Percentiles rank a stretch among this genome's conserved stretches.
These are phyloP conservation scores for Grosmannia clavigera DNA, from an alignment of 2,329 filamentous ascomycete species.

Conservation along the genomic window DNA sequence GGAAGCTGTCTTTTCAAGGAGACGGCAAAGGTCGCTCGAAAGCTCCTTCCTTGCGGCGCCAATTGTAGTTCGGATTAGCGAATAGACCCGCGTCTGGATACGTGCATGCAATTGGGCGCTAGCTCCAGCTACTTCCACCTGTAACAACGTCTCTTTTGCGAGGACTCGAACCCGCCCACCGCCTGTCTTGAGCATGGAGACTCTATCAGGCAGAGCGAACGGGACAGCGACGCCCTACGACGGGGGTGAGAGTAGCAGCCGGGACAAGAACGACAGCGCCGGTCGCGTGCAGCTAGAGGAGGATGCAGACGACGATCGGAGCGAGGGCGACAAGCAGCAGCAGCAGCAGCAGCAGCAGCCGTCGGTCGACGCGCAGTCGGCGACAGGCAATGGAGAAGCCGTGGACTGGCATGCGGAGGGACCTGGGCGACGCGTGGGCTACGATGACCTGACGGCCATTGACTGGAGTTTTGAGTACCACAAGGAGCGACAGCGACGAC, in stretches of 20 bases:
- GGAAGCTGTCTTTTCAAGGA: too few relatives aligned
- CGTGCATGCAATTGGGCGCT: too few relatives aligned
- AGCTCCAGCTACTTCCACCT: neutral
- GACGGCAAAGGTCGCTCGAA: neutral
- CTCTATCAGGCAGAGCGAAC: neutral
- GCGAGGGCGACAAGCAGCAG: slow-evolving; percentile 5
- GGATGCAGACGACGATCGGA: neutral
- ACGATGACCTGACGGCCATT: slow-evolving; percentile 93
- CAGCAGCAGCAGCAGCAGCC: neutral
- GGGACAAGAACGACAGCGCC: neutral
- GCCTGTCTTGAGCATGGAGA: neutral
- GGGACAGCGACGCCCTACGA: neutral
- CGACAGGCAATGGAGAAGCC: slow-evolving; percentile 13
- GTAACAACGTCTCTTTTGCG: neutral
- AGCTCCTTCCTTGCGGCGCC: neutral
- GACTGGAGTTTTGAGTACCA: slow-evolving; percentile 99
- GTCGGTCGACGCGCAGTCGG: neutral
- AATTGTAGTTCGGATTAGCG: neutral
- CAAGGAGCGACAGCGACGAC: slow-evolving; percentile 80
- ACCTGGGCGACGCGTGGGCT: slow-evolving; percentile 78
- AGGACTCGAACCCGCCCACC: neutral
- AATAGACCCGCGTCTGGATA: neutral
- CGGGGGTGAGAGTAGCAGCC: neutral
- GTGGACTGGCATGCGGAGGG: slow-evolving; percentile 80
- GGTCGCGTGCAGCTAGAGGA: neutral